A percentile compares a stretch with the other conserved stretches of the same genome.
phyloP scores from a whole-genome alignment of 805 yeast species.

The Monosporozyma aerobia region DNA sequence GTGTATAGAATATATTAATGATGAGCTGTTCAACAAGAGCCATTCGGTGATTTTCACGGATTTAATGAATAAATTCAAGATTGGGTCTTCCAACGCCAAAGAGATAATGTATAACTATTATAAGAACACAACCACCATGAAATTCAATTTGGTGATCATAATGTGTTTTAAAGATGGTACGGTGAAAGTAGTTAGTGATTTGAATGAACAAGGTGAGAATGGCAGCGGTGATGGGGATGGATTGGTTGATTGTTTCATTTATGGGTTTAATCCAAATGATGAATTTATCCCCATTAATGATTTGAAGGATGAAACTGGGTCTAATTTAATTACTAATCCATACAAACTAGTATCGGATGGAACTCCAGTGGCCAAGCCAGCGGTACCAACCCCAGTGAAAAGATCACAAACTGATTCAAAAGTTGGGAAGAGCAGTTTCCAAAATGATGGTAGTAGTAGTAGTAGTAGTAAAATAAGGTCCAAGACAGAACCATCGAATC shows the following conservation, averaged over 20 bases:
- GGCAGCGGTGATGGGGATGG: constrained; percentile 8
- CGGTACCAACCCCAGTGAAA: background rate
- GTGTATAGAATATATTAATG: constrained; percentile 13
- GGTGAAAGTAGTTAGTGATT: constrained; percentile 18
- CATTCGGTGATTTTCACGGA: constrained; percentile 26
- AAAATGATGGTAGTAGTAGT: background rate
- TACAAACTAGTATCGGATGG: constrained; percentile 1
- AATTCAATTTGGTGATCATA: constrained; percentile 24
- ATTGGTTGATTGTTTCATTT: constrained; percentile 26
- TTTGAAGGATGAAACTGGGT: constrained; percentile 1
- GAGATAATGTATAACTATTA: constrained; percentile 23
- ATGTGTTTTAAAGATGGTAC: constrained; percentile 15
- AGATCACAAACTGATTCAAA: background rate
- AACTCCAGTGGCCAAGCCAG: constrained; percentile 1
- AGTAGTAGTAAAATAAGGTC: constrained; percentile 2
- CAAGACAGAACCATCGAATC: constrained; percentile 4
- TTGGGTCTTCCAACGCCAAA: constrained; percentile 24
- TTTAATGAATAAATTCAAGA: constrained; percentile 15
- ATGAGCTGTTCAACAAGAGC: constrained; percentile 18
- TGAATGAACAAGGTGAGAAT: constrained; percentile 1
- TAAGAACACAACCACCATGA: constrained; percentile 11
- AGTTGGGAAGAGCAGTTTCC: background rate
- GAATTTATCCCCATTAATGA: constrained; percentile 17
- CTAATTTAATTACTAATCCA: constrained; percentile 15
- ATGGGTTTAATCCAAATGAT: constrained; percentile 28